These are phyloP conservation scores for Ramichloridium luteum DNA, from an alignment of 2,329 filamentous ascomycete species.

Conservation along the genomic window DNA sequence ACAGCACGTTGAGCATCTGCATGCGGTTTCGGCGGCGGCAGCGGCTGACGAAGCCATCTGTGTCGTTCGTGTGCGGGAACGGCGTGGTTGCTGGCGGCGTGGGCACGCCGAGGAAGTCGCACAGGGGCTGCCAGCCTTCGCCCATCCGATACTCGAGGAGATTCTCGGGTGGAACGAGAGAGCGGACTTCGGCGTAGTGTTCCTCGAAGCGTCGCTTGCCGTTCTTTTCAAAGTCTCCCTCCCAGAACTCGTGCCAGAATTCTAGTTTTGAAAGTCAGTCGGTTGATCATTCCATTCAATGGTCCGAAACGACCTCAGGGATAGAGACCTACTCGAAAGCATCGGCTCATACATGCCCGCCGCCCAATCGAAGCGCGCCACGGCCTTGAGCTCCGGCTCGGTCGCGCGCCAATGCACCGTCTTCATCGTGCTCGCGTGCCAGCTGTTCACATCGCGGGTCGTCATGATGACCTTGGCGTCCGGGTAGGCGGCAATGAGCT, in stretches of 20 bases:
- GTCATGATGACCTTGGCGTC: constrained; percentile 61
- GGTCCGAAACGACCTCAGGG: too few relatives aligned
- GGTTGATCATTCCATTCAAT: too few relatives aligned
- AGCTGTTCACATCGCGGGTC: constrained; percentile 53
- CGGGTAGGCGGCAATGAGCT: constrained; percentile 59
- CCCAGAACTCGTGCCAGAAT: constrained; percentile 58
- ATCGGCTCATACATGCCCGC: constrained; percentile 58
- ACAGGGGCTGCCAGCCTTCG: constrained; percentile 43
- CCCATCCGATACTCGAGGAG: constrained; percentile 43
- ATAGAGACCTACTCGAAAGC: constrained; percentile 38
- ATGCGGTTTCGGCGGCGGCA: constrained; percentile 41
- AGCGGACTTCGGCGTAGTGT: constrained; percentile 42
- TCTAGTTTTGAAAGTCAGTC: too few relatives aligned
- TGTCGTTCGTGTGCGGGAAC: constrained; percentile 43
- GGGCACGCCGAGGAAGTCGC: constrained; percentile 42
- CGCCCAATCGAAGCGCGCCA: constrained; percentile 49
- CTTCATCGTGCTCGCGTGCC: constrained; percentile 51
- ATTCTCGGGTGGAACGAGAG: constrained; percentile 35
- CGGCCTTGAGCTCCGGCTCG: constrained; percentile 46
- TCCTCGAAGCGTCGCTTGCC: constrained; percentile 51
- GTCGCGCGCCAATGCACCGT: constrained; percentile 57
- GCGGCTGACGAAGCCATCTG: constrained; percentile 43
- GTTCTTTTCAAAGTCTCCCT: constrained; percentile 52
- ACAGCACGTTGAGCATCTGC: constrained; percentile 44
- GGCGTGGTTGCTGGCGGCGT: constrained; percentile 36